phyloP scores from a whole-genome alignment of 768 basidiomycete species.

The Suillus placidus region DNA sequence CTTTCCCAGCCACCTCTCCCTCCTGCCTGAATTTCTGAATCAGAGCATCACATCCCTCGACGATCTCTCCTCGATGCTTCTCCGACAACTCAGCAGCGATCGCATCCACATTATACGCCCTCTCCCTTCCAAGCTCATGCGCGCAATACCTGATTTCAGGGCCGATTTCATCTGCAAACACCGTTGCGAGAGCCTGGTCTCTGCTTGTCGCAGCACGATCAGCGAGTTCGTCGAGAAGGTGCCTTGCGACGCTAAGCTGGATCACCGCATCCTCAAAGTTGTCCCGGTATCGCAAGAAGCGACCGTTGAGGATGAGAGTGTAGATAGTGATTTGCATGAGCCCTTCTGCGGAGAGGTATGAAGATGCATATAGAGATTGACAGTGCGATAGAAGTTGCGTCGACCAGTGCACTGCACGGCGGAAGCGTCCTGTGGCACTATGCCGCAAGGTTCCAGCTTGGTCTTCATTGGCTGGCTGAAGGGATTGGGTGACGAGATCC shows the following conservation, averaged over 20 bases:
- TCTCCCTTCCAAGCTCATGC: constrained; percentile 78
- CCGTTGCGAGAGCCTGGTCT: constrained; percentile 84
- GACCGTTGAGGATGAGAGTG: constrained; percentile 79
- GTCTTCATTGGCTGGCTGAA: constrained; percentile 52
- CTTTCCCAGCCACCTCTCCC: constrained; percentile 36
- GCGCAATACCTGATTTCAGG: constrained; percentile 93
- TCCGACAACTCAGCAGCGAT: constrained; percentile 68
- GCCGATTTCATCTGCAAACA: constrained; percentile 84
- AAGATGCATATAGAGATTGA: constrained; percentile 59
- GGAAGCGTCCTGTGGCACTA: constrained; percentile 77
- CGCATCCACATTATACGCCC: constrained; percentile 80
- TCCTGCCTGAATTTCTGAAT: constrained; percentile 54
- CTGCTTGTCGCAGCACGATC: constrained; percentile 66
- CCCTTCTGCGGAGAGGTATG: constrained; percentile 56
- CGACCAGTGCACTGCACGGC: constrained; percentile 78
- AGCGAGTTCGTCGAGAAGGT: constrained; percentile 70
- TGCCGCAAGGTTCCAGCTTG: constrained; percentile 64
- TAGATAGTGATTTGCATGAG: constrained; percentile 77
- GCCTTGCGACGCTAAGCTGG: constrained; percentile 78
- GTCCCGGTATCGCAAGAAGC: constrained; percentile 75
- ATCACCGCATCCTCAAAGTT: constrained; percentile 76
- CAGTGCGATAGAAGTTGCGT: constrained; percentile 74
- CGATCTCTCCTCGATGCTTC: constrained; percentile 58
- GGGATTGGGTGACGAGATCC: constrained; percentile 60
- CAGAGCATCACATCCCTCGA: constrained; percentile 62